These are phyloP conservation scores for Apiotrichum brassicae DNA, from an alignment of 1,284 basidiomycete species.

Conservation along the genomic window DNA sequence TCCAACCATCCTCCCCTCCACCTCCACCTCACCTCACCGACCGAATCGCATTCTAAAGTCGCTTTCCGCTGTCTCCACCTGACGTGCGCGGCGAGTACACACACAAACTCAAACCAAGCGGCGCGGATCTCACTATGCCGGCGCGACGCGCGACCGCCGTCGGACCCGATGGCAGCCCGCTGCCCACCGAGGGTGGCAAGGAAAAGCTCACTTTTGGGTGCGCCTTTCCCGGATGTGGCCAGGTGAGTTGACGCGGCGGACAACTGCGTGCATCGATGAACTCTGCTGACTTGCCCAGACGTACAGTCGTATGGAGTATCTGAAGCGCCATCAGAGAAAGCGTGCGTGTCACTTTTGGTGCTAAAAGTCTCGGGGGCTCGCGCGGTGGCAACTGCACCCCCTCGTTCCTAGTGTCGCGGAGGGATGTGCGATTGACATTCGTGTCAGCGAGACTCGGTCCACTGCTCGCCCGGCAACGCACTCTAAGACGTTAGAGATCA, in stretches of 20 bases:
- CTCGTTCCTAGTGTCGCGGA: no score
- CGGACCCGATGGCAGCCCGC: constrained; percentile 15
- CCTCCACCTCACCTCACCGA: constrained; percentile 2
- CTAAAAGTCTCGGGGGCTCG: no score
- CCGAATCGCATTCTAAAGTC: not conserved
- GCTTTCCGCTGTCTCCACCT: not conserved
- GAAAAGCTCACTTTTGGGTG: constrained; percentile 44
- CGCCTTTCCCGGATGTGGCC: constrained; percentile 40
- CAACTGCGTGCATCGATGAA: not conserved
- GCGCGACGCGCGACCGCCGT: constrained; percentile 14
- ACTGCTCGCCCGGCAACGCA: no score
- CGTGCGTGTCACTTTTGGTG: constrained; percentile 36
- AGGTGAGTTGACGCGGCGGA: constrained; percentile 23
- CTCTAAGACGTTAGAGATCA: no score
- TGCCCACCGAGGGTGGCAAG: constrained; percentile 27
- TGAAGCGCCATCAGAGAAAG: constrained; percentile 47
- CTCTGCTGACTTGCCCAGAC: constrained; percentile 20
- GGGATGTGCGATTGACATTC: no score
- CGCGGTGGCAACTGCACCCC: no score
- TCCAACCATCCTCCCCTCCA: constrained; percentile 1
- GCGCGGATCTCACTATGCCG: constrained; percentile 9
- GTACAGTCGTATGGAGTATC: constrained; percentile 47
- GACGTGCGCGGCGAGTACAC: not conserved
- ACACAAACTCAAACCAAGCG: not conserved
- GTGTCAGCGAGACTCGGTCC: no score